Conservation (phyloP, 345 rosid species). For the Mallotus nudiflorus region DNA sequence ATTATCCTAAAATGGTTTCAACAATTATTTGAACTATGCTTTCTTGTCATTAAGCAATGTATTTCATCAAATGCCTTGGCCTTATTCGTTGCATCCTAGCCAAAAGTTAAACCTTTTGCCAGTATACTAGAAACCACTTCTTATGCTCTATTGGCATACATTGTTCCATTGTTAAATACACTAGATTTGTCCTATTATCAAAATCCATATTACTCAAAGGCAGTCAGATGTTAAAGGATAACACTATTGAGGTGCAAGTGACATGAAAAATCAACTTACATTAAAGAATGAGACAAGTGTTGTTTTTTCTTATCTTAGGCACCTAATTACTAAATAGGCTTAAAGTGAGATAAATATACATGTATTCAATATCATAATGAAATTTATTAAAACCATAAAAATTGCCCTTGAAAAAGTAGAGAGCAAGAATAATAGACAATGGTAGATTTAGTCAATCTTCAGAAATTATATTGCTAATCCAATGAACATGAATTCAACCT, state of each 20-base stretch:
- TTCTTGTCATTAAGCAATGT: slow-evolving; percentile 72
- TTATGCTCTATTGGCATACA: slow-evolving; percentile 81
- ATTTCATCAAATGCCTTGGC: slow-evolving; percentile 93
- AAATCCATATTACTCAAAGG: slow-evolving; percentile 4
- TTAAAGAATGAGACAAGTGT: neutral
- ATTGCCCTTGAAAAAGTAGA: neutral
- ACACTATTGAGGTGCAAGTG: slow-evolving; percentile 13
- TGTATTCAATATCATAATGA: neutral
- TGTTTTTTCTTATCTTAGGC: neutral
- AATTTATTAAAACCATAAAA: too few species aligned
- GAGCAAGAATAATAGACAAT: neutral
- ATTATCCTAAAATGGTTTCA: too few species aligned
- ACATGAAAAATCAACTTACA: neutral
- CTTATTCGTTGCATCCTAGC: slow-evolving; percentile 91
- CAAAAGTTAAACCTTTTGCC: slow-evolving; percentile 82
- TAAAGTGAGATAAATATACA: neutral
- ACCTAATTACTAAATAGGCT: neutral
- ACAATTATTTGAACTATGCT: too few species aligned
- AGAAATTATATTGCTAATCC: neutral
- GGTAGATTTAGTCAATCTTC: neutral
- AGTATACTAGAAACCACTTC: slow-evolving; percentile 75
- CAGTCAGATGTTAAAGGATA: neutral
- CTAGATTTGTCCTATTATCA: slow-evolving; percentile 51
- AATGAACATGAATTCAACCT: slow-evolving; percentile 2
- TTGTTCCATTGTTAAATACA: slow-evolving; percentile 51